Evolutionary conservation across 192 early-diverging fungal genomes (phyloP), one percentile per base, ranked within the genome.

Genomic region (Umbelopsis vinacea): DNA sequence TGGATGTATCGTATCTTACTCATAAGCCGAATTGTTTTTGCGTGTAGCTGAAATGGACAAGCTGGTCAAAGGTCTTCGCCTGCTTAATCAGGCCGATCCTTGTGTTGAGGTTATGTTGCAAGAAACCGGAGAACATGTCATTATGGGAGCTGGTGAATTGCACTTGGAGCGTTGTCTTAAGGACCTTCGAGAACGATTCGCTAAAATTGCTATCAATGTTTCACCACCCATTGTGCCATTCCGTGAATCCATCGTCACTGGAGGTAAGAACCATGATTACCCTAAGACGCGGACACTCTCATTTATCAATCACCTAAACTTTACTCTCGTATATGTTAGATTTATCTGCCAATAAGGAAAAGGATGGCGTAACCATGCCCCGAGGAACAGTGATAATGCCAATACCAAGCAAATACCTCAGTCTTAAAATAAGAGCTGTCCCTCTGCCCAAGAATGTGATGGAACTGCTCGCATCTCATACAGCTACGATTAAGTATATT

Each of bases 211-310:
- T 48, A 96, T 99, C 71, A 92, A 96, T 72, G 95, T 93, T 17
- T 97, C 96, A 9, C 89, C 90, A 67, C 97, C 98, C 0, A 94
- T 99, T 76, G 97, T 99, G 2, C 96, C 97, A 40, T 99, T 96
- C 83, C 89, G 96, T 55, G 98, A 99, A 81, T 95, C 94, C 1
- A 92, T 98, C 35, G 90, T 91, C 24, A 79, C 57, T 11, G 67
- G 33, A 7, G 66, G 52, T 69, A 45, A 67, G 66, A 40, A 40
- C 3, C 8, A 8, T 40, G 3, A 6, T 11, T 43, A 3, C 29
- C 29, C 3, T 29, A 29, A 2, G 29, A 3, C 3, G 3, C 29
- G 29, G 29, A 29, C 29, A 3, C 29, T 29, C 29, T 29, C n/a
- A n/a, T n/a, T 29, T 29, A 29, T 29, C 29, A 1, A 29, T 29